Evolutionary conservation across 345 rosid genomes (phyloP).

Genomic region (Boechera stricta): DNA sequence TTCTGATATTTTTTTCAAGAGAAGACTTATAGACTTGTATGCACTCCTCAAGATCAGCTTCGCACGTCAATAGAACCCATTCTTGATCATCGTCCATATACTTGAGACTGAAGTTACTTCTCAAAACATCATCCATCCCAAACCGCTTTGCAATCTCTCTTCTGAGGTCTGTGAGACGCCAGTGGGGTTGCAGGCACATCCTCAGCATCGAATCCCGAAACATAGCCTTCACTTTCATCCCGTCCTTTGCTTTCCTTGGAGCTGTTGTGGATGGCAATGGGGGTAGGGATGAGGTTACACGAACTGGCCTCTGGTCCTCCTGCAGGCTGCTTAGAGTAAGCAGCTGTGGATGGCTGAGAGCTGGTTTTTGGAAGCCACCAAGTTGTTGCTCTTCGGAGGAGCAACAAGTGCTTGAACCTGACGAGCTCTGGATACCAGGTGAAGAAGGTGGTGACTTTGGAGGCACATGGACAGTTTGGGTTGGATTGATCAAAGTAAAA

Average conservation of each 20-base stretch:
- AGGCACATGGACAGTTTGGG: constrained; percentile 45
- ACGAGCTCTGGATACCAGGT: constrained; percentile 72
- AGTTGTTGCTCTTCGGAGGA: constrained; percentile 59
- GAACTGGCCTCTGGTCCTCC: constrained; percentile 50
- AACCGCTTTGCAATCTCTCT: constrained; percentile 63
- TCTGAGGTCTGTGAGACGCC: constrained; percentile 59
- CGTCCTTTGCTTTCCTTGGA: constrained; percentile 32
- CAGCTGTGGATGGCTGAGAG: constrained; percentile 60
- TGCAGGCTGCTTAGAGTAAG: constrained; percentile 52
- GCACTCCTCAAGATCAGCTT: constrained; percentile 89
- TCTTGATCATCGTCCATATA: constrained; percentile 75
- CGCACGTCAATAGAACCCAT: constrained; percentile 82
- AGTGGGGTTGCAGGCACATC: constrained; percentile 58
- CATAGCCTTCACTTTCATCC: constrained; percentile 64
- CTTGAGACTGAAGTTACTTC: constrained; percentile 54
- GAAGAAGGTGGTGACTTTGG: constrained; percentile 76
- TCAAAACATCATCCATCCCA: constrained; percentile 51
- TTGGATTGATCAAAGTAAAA: constrained; percentile 33
- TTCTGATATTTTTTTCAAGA: constrained; percentile 57
- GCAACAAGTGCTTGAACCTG: constrained; percentile 73
- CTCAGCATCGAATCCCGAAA: constrained; percentile 63
- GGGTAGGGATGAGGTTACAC: constrained; percentile 50
- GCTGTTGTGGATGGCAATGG: constrained; percentile 42
- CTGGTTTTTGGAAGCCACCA: constrained; percentile 55
- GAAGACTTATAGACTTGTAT: constrained; percentile 64